These are phyloP conservation scores for Russula vinacea DNA, from an alignment of 768 basidiomycete species.

Conservation along the genomic window DNA sequence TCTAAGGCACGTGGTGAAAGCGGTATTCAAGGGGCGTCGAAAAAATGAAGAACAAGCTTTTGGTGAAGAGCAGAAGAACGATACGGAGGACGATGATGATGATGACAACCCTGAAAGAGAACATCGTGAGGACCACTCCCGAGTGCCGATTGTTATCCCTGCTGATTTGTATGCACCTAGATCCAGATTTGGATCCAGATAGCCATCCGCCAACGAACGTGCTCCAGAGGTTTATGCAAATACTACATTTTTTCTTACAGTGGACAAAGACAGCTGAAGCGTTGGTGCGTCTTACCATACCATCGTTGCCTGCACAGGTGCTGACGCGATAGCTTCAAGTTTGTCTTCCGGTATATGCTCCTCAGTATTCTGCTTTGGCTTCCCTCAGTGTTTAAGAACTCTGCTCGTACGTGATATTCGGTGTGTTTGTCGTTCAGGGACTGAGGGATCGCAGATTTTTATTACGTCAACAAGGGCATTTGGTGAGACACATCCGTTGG, in stretches of 20 bases:
- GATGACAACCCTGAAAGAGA: slow-evolving; percentile 29
- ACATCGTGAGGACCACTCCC: slow-evolving; percentile 24
- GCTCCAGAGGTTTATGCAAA: slow-evolving; percentile 42
- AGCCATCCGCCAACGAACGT: slow-evolving; percentile 46
- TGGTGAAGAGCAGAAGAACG: slow-evolving; percentile 35
- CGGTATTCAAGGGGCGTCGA: slow-evolving; percentile 32
- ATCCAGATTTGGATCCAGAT: slow-evolving; percentile 46
- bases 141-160: neutral
- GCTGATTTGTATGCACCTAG: slow-evolving; percentile 8
- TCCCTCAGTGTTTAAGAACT: slow-evolving; percentile 43
- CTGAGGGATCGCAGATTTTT: slow-evolving; percentile 38
- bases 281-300: slow-evolving; percentile 34
- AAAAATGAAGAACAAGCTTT: slow-evolving; percentile 32
- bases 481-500: slow-evolving; percentile 36
- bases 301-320: neutral
- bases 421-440: neutral
- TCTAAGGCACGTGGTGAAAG: slow-evolving; percentile 37
- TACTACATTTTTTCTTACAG: slow-evolving; percentile 37
- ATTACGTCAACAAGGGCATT: slow-evolving; percentile 46
- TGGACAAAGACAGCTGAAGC: slow-evolving; percentile 46
- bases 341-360: slow-evolving; percentile 50
- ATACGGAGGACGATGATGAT: slow-evolving; percentile 31
- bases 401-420: slow-evolving; percentile 42
- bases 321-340: slow-evolving; percentile 35
- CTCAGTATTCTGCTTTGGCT: slow-evolving; percentile 53